Evolutionary conservation across 108 stramenopile genomes (phyloP).

Genomic region (Cyclotella baltica): DNA sequence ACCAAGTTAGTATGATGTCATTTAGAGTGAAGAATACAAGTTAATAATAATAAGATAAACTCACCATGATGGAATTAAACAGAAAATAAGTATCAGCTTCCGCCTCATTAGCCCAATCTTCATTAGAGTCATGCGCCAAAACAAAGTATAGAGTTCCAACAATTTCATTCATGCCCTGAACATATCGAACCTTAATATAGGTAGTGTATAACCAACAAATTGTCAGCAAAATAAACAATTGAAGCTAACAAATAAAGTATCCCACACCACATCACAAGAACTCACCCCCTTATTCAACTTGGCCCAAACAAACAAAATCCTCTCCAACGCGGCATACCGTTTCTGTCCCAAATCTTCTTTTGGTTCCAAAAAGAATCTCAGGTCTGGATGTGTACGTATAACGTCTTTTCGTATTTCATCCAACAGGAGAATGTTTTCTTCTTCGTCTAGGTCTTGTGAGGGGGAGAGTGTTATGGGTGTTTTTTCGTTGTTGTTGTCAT

Average conservation of each 20-base stretch:
- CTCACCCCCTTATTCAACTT: conserved; percentile 94
- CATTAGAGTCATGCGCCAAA: conserved; percentile 81
- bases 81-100: conserved; percentile 95
- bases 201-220: background rate
- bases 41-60: too few relatives aligned
- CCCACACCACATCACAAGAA: background rate
- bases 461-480: conserved; percentile 24
- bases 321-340: conserved; percentile 87
- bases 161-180: conserved; percentile 99
- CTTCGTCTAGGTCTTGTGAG: conserved; percentile 38
- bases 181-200: conserved; percentile 77
- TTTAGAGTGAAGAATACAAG: background rate
- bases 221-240: background rate
- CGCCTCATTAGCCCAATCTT: conserved; percentile 80
- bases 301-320: conserved; percentile 94
- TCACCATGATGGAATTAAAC: conserved; percentile 89
- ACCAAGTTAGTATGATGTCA: background rate
- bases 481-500: conserved; percentile 39
- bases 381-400: conserved; percentile 85
- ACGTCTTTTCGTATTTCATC: conserved; percentile 93
- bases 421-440: conserved; percentile 71
- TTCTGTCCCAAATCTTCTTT: conserved; percentile 69
- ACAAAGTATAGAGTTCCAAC: conserved; percentile 93
- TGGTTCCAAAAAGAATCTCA: conserved; percentile 86
- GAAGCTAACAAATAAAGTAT: background rate